These are phyloP conservation scores for Cylindrotheca closterium DNA, from an alignment of 108 stramenopile genomes.

Conservation along the genomic window DNA sequence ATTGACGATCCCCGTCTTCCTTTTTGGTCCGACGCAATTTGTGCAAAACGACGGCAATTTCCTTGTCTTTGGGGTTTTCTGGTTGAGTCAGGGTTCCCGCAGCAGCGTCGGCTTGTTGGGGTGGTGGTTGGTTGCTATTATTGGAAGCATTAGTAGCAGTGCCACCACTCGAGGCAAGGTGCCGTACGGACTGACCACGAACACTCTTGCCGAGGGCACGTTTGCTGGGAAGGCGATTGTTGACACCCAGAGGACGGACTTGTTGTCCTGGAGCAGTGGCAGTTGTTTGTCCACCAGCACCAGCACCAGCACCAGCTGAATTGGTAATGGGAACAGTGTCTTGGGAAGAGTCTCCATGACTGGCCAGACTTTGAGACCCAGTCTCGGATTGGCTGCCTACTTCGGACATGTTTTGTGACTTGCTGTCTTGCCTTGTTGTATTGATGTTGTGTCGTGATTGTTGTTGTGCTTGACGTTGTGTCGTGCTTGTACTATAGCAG, in stretches of 20 bases:
- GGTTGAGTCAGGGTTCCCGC: no score
- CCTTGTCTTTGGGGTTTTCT: slow-evolving; percentile 2
- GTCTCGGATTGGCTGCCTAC: no score
- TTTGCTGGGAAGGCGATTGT: not conserved
- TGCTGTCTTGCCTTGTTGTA: no score
- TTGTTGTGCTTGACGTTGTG: no score
- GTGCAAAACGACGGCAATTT: slow-evolving; percentile 7
- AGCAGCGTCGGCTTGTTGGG: not conserved
- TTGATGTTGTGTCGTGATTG: no score
- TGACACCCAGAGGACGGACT: not conserved
- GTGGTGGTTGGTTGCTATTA: not conserved
- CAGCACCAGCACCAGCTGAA: not conserved
- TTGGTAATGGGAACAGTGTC: not conserved
- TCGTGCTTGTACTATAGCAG: no score
- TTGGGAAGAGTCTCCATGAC: not conserved
- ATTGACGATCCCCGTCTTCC: slow-evolving; percentile 14
- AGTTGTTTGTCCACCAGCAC: not conserved
- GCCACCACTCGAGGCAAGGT: no score
- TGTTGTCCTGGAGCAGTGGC: not conserved
- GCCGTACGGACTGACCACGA: not conserved
- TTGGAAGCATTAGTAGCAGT: not conserved
- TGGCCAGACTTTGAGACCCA: no score
- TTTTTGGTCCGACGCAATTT: slow-evolving; percentile 4
- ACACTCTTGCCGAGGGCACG: not conserved
- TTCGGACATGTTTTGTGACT: no score